These are phyloP conservation scores for Quercus dentata DNA, from an alignment of 306 rosid species.

Conservation along the genomic window DNA sequence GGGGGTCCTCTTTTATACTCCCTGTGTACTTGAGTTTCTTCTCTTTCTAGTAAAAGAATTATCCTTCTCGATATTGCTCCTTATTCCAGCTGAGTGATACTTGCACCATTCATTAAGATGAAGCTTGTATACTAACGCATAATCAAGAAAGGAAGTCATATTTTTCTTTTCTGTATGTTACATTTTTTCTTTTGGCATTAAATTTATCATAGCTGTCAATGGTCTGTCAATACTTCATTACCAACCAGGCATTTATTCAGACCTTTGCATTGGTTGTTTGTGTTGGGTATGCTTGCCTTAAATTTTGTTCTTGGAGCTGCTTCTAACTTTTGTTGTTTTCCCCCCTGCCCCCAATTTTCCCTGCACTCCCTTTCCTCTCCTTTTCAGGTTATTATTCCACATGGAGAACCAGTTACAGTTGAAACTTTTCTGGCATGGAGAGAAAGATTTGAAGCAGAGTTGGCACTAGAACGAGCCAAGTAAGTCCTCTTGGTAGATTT, in stretches of 20 bases:
- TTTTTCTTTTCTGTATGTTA: background rate
- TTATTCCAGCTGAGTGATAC: background rate
- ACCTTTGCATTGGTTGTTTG: background rate
- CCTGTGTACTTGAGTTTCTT: background rate
- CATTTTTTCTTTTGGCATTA: background rate
- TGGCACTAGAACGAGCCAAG: slow-evolving; percentile 99
- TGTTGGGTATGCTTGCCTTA: background rate
- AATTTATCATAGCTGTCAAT: background rate
- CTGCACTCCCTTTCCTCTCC: background rate
- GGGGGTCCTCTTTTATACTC: background rate
- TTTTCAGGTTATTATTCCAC: slow-evolving; percentile 80
- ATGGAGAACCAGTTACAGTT: slow-evolving; percentile 91
- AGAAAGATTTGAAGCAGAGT: slow-evolving; percentile 97
- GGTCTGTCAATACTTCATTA: background rate
- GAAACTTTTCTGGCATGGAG: slow-evolving; percentile 97
- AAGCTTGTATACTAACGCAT: background rate
- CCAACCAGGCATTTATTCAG: background rate
- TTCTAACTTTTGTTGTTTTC: slow-evolving; percentile 20
- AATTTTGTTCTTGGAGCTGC: slow-evolving; percentile 13
- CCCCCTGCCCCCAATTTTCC: slow-evolving; percentile 12
- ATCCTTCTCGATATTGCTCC: background rate
- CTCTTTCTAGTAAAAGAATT: background rate
- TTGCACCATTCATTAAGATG: background rate
- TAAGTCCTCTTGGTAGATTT: slow-evolving; percentile 31
- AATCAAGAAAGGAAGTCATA: background rate